These are phyloP conservation scores for Triangularia verruculosa DNA, from an alignment of 2,329 filamentous ascomycete species.

Conservation along the genomic window DNA sequence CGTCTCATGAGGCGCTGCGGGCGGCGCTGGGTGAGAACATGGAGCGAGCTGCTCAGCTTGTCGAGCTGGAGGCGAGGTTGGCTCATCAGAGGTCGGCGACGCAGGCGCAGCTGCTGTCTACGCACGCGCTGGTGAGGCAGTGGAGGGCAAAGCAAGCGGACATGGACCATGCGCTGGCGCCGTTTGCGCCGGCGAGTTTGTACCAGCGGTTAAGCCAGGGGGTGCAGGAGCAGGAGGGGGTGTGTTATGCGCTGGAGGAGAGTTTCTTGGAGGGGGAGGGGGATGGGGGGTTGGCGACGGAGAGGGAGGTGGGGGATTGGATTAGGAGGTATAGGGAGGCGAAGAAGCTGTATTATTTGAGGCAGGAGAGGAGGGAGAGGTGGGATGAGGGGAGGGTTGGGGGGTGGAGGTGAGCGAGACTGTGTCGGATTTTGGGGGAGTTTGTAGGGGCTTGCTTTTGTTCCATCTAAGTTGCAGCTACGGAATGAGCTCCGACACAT, in stretches of 20 bases:
- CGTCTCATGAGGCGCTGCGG: constrained; percentile 63
- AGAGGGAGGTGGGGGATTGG: constrained; percentile 84
- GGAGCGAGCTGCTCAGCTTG: constrained; percentile 61
- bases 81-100: constrained; percentile 63
- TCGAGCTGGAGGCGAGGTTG: constrained; percentile 57
- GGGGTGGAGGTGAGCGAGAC: constrained; percentile 85
- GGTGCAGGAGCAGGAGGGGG: constrained; percentile 75
- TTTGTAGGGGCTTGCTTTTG: too few relatives aligned
- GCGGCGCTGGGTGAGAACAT: constrained; percentile 69
- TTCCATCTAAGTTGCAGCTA: background rate
- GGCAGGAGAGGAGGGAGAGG: constrained; percentile 82
- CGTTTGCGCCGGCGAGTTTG: constrained; percentile 81
- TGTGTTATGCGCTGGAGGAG: constrained; percentile 83
- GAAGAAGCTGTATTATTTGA: constrained; percentile 71
- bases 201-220: constrained; percentile 77
- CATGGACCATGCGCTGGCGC: constrained; percentile 79
- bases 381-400: constrained; percentile 97
- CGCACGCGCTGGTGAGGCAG: constrained; percentile 85
- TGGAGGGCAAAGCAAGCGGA: constrained; percentile 87
- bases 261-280: constrained; percentile 71
- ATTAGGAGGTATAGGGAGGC: constrained; percentile 77
- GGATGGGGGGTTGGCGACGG: constrained; percentile 58
- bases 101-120: constrained; percentile 76
- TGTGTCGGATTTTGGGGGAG: too few relatives aligned
- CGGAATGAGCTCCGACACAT: background rate